Evolutionary conservation across 345 rosid species (phyloP), one percentile per base, ranked within the genome.

Genomic region (thale cress (Arabidopsis thaliana)): DNA sequence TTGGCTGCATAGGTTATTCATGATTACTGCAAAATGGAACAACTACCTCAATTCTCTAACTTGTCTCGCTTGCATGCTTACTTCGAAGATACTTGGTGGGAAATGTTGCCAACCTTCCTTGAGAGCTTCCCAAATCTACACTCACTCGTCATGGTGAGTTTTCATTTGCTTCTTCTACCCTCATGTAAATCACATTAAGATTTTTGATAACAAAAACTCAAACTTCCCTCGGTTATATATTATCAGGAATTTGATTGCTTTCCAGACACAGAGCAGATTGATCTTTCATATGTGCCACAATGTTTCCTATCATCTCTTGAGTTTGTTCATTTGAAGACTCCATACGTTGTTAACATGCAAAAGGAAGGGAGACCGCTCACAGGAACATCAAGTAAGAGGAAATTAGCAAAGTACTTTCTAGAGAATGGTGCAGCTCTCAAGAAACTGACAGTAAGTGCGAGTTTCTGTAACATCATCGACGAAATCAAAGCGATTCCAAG

Each of bases 251-350:
- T 60, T 69, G 69, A 69, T 3, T 33, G 40, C 30, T 57, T 76
- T 23, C 64, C 58, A 36, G 64, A 53, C 2, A 23, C 41, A 16
- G 55, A 44, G 42, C 32, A 61, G 38, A 2, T 61, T 42, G 75
- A 42, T 23, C 65, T 76, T 33, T 34, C 49, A 20, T 9, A 7
- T 41, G 69, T 75, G 32, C 78, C 61, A 45, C 44, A 38, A 32
- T 74, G 78, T 67, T 74, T 74, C 20, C 6, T n/a, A 12, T 75
- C 74, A 59, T 59, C 74, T 10, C 49, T 76, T 32, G 74, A 76
- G 69, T 60, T 59, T 68, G 69, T 69, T 76, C 56, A 68, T 30
- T 57, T 75, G 13, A 68, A 75, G 68, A 50, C 73, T 22, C 6
- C 7, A 9, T 49, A 5, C 2, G 0, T 1, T 7, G 28, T 38